Base-by-base conservation (phyloP, 1,284 basidiomycete genomes). In the Tilletia caries region DNA sequence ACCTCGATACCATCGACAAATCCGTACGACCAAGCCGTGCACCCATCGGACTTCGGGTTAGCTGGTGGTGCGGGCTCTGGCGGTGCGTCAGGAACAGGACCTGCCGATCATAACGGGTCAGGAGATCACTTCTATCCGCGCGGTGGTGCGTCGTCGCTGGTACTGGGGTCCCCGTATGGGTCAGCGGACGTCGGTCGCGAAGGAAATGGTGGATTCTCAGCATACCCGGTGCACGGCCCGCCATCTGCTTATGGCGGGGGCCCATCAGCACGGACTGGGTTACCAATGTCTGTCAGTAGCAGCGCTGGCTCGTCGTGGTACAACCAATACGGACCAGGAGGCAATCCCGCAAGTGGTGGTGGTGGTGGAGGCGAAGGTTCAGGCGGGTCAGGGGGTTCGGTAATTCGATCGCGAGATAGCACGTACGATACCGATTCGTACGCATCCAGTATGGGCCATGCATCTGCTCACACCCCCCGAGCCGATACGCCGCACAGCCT, bases 351-450 rank as follows among this genome's bases (percentile, higher is more conserved):
- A n/a, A 18, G 48, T 6, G 20, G 20, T 6, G 48, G 20, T 4
- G 46, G 46, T 6, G 48, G 20, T 13, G 48, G 48, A 50, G 48
- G 48, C 29, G 54, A 60, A 27, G 29, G 25, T 5, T 60, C 54
- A 1, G 29, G 25, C 29, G 54, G 54, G 20, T 27, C 54, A 18
- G 54, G 23, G 13, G 54, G n/a, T 4, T 60, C 54, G 6, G 13
- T 32, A 25, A 29, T 60, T 4, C 23, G 54, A 60, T 60, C 25
- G 5, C 23, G 54, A 10, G 54, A 60, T 32, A 60, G 54, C 54
- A 60, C 54, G 32, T 60, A 60, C 54, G 54, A 60, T 4, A 33
- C 54, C 25, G 54, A 60, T 25, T 60, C 54, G 54, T 27, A 23
- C 2, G 54, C 54, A 27, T 41, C 37, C 37, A 27, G 54, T 60